These are phyloP conservation scores for Neocatenulostroma microsporum DNA, from an alignment of 2,329 filamentous ascomycete genomes.

Conservation along the genomic window DNA sequence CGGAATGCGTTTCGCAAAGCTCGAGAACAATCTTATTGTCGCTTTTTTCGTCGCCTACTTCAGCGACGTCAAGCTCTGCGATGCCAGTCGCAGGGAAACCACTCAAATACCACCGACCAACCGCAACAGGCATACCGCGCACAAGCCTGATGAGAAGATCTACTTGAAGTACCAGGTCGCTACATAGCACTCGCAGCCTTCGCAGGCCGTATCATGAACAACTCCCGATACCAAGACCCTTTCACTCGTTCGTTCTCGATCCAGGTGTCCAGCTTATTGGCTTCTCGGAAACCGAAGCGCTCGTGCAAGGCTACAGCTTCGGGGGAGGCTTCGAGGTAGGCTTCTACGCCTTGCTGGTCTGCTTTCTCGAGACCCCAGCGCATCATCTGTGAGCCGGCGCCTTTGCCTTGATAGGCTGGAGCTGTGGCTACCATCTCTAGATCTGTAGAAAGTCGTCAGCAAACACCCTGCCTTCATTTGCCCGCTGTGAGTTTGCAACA, in stretches of 20 bases:
- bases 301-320: constrained; percentile 32
- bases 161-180: constrained; percentile 34
- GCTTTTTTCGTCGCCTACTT: constrained; percentile 46
- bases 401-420: constrained; percentile 32
- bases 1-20: constrained; percentile 43
- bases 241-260: constrained; percentile 20
- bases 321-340: constrained; percentile 34
- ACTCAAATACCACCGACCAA: constrained; percentile 28
- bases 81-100: constrained; percentile 32
- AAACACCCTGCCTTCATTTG: neutral
- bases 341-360: constrained; percentile 28
- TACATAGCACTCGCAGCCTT: constrained; percentile 4
- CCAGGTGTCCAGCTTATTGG: constrained; percentile 16
- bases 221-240: constrained; percentile 18
- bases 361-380: constrained; percentile 33
- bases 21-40: constrained; percentile 45
- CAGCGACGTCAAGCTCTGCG: constrained; percentile 41
- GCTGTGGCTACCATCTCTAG: constrained; percentile 29
- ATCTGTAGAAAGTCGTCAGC: constrained; percentile 11
- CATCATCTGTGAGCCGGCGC: constrained; percentile 31
- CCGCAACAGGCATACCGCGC: constrained; percentile 33
- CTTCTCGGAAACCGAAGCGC: constrained; percentile 28
- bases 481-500: neutral
- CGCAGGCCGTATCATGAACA: constrained; percentile 20
- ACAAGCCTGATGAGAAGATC: constrained; percentile 32